phyloP scores from a whole-genome alignment of 2,329 filamentous ascomycete species.

The Camillea tinctor region DNA sequence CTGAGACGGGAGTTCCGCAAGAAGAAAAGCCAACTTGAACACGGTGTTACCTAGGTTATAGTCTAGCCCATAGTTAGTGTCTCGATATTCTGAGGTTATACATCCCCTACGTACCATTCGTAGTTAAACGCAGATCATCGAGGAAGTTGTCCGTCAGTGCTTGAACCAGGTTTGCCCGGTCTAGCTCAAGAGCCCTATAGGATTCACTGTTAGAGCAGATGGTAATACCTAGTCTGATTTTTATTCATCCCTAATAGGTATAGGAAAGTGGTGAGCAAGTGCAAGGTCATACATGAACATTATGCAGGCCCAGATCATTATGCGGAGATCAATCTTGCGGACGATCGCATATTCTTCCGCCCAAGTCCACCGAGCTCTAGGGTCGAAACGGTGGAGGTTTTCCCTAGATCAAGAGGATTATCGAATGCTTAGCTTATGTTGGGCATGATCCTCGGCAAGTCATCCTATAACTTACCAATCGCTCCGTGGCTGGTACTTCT shows the following conservation, averaged over 20 bases:
- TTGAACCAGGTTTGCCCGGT: slow-evolving; percentile 44
- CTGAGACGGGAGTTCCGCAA: slow-evolving; percentile 59
- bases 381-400: slow-evolving; percentile 33
- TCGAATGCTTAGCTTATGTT: background rate
- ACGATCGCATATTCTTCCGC: slow-evolving; percentile 31
- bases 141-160: slow-evolving; percentile 49
- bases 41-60: slow-evolving; percentile 55
- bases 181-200: slow-evolving; percentile 40
- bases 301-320: slow-evolving; percentile 46
- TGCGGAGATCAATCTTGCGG: slow-evolving; percentile 32
- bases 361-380: slow-evolving; percentile 33
- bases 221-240: background rate
- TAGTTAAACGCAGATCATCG: slow-evolving; percentile 39
- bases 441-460: background rate
- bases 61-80: slow-evolving; percentile 24
- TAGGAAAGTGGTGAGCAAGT: slow-evolving; percentile 17
- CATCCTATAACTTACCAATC: slow-evolving; percentile 15
- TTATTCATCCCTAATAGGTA: too few relatives aligned
- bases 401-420: slow-evolving; percentile 19
- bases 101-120: slow-evolving; percentile 36
- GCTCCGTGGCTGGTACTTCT: slow-evolving; percentile 32
- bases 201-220: background rate
- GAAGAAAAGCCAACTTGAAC: slow-evolving; percentile 50
- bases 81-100: background rate
- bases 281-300: slow-evolving; percentile 39